Evolutionary conservation across 2,329 filamentous ascomycete genomes (phyloP).

Genomic region (Hypoxylon sp.): DNA sequence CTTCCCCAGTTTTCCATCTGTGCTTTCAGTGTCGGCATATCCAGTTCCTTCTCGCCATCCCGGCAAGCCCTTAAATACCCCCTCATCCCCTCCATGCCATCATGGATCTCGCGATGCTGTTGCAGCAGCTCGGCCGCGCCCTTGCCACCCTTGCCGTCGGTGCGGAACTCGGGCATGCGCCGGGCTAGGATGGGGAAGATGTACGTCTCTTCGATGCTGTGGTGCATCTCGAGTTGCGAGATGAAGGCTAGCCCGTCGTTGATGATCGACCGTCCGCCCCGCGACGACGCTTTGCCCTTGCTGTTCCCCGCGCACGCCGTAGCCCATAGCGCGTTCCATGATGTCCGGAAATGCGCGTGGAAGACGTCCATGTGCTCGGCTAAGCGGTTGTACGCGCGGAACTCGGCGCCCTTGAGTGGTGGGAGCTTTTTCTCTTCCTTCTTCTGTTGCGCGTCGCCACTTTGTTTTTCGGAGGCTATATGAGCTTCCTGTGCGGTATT

Average conservation of each 20-base stretch:
- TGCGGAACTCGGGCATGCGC: constrained; percentile 83
- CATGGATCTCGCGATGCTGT: constrained; percentile 85
- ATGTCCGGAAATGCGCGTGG: constrained; percentile 82
- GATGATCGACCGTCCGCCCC: constrained; percentile 74
- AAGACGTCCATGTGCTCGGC: constrained; percentile 82
- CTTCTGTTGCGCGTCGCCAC: constrained; percentile 7
- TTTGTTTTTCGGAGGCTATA: constrained; percentile 4
- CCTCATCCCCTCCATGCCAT: constrained; percentile 77
- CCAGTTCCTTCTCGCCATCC: constrained; percentile 72
- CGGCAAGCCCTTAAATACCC: constrained; percentile 75
- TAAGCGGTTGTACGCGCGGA: constrained; percentile 78
- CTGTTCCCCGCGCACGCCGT: constrained; percentile 64
- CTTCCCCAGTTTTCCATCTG: constrained; percentile 84
- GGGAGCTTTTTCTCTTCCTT: constrained; percentile 62
- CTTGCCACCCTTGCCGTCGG: constrained; percentile 48
- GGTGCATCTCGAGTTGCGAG: constrained; percentile 80
- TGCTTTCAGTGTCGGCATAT: constrained; percentile 71
- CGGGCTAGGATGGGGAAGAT: constrained; percentile 83
- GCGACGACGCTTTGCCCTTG: constrained; percentile 51
- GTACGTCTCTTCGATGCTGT: constrained; percentile 85
- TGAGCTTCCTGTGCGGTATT: constrained; percentile 11
- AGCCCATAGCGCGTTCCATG: constrained; percentile 79
- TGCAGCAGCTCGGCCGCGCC: constrained; percentile 74
- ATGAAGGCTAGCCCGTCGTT: constrained; percentile 77
- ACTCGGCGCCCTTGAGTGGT: constrained; percentile 76